phyloP scores from a whole-genome alignment of 305 asterid genomes.

The Fraxinus angustifolia region DNA sequence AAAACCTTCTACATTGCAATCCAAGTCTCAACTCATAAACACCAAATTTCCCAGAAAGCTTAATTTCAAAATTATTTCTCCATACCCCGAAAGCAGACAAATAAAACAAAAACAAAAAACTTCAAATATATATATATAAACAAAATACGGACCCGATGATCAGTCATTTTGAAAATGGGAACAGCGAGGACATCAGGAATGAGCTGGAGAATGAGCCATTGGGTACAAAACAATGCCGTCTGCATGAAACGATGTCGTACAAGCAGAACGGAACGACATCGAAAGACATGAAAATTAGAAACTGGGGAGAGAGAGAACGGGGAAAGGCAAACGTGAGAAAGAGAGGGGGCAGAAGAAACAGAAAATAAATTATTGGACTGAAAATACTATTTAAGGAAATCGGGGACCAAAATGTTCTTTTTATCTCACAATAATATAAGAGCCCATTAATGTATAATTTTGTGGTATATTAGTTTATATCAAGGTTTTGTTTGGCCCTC shows the following conservation, averaged over 20 bases:
- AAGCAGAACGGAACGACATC: slow-evolving; percentile 31
- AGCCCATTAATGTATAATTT: neutral
- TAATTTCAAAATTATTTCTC: neutral
- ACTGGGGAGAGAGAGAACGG: slow-evolving; percentile 14
- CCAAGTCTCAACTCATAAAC: slow-evolving; percentile 18
- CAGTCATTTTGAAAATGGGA: slow-evolving; percentile 54
- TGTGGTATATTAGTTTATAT: neutral
- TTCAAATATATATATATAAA: neutral
- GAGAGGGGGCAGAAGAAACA: slow-evolving; percentile 17
- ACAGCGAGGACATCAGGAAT: slow-evolving; percentile 38
- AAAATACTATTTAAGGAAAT: neutral
- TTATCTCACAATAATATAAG: neutral
- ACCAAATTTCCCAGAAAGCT: neutral
- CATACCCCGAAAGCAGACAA: neutral
- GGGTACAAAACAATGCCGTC: slow-evolving; percentile 32
- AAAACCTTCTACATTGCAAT: slow-evolving; percentile 4
- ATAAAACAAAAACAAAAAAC: neutral
- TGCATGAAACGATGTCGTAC: slow-evolving; percentile 32
- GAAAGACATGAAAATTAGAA: slow-evolving; percentile 47
- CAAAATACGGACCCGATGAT: slow-evolving; percentile 46
- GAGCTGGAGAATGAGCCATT: slow-evolving; percentile 31
- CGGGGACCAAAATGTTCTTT: slow-evolving; percentile 1
- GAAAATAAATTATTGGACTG: slow-evolving; percentile 8
- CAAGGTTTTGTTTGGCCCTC: neutral
- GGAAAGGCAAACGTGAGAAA: slow-evolving; percentile 18